Base-by-base conservation (phyloP, 2,329 filamentous ascomycete species). In the Plectosphaerella plurivora region DNA sequence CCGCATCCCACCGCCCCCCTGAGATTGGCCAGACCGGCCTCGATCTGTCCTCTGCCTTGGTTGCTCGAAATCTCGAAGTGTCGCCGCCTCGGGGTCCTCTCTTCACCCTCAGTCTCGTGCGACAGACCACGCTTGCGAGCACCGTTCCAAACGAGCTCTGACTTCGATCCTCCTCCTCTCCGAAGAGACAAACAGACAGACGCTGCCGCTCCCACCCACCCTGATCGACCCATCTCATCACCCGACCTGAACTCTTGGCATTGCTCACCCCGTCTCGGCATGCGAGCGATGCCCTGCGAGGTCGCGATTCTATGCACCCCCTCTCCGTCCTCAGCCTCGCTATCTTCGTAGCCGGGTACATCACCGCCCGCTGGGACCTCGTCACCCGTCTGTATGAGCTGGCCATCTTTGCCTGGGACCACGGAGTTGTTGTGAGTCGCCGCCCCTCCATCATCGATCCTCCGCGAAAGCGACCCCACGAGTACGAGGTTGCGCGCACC, bases 331-430 rank as follows among this genome's bases (percentile, higher is more conserved):
- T 97, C 73, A 96, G 92, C 66, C 86, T 96, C 76, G 91, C 89
- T 76, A 97, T 99, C 78, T 99, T 99, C 79, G 88, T 97, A 81
- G 93, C 94, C 77, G 94, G 94, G 73, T 99, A 99, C 81, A 97
- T 93, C 72, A 99, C 94, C 75, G 94, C 94, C 68, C 89, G 94
- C 79, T 99, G 94, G 92, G 94, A 97, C 75, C 86, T 99, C 58
- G 91, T 97, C 61, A 97, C 93, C 63, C 87, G 92, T 65, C 82
- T 97, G 64, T 96, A 97, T 87, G 93, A 99, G 74, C 84, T 99
- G 65, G 89, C 91, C 61, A 88, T 96, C 60, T 99, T 97, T 71
- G 94, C 95, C 61, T 97, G 92, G 91, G 89, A 97, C 72, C 90
- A 97, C 89, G 91, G 93, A 68, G 94, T 99, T 65, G 88, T 97